phyloP scores from a whole-genome alignment of 331 rosid species.

The Dryas integrifolia region DNA sequence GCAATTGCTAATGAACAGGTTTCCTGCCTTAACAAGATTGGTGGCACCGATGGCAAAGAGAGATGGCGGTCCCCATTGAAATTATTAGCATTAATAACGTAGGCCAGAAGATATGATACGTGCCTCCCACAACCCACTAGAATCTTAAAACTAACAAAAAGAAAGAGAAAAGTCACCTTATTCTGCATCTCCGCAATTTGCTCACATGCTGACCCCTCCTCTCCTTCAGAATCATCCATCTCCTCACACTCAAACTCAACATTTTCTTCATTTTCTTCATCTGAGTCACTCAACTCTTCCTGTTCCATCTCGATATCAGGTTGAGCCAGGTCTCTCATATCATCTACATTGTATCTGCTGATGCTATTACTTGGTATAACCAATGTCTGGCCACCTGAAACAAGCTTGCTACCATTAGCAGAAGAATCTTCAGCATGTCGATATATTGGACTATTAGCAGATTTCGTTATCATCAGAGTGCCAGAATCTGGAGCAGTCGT shows the following conservation, averaged over 20 bases:
- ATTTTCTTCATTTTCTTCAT: slow-evolving; percentile 86
- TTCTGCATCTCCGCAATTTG: slow-evolving; percentile 41
- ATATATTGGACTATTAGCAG: slow-evolving; percentile 20
- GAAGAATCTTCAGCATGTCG: slow-evolving; percentile 36
- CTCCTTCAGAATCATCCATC: slow-evolving; percentile 97
- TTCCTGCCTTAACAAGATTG: neutral
- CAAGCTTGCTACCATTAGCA: slow-evolving; percentile 31
- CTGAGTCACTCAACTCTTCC: slow-evolving; percentile 90
- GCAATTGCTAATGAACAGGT: neutral
- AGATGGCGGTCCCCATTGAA: neutral
- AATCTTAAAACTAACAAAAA: neutral
- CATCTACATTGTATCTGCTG: slow-evolving; percentile 45
- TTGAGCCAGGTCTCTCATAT: slow-evolving; percentile 65
- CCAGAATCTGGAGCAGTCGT: slow-evolving; percentile 33
- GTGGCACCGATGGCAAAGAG: neutral
- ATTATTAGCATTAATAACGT: neutral
- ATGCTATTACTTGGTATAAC: slow-evolving; percentile 38
- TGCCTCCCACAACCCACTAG: slow-evolving; percentile 14
- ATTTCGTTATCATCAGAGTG: slow-evolving; percentile 23
- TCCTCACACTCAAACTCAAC: slow-evolving; percentile 96
- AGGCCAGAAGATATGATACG: neutral
- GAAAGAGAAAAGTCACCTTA: slow-evolving; percentile 44
- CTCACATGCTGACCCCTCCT: slow-evolving; percentile 66
- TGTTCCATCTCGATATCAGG: slow-evolving; percentile 92
- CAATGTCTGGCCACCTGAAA: slow-evolving; percentile 38